Evolutionary conservation across 495 filamentous ascomycete species (phyloP).

Genomic region (Penicillium soppii): DNA sequence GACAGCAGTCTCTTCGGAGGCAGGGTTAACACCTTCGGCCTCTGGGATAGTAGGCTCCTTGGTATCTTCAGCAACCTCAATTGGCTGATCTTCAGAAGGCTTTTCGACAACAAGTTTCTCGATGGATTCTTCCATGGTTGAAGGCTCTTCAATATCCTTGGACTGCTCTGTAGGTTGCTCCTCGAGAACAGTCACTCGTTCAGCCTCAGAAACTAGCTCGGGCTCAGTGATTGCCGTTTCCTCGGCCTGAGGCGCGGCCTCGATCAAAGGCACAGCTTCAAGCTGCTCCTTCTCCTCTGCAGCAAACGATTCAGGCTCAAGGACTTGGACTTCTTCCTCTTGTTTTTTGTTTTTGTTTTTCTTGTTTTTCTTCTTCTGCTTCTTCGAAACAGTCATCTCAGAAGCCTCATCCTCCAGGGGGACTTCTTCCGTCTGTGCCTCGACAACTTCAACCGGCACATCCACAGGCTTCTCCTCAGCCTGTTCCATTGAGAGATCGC

Average conservation of each 20-base stretch:
- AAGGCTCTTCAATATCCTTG: neutral
- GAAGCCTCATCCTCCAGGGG: constrained; percentile 2
- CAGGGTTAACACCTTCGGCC: neutral
- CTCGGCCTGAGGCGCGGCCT: constrained; percentile 1
- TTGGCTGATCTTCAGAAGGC: too few relatives aligned
- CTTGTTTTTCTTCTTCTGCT: constrained; percentile 25
- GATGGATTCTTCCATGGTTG: neutral
- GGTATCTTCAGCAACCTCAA: constrained; percentile 6
- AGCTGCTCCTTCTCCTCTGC: constrained; percentile 4
- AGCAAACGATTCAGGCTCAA: neutral
- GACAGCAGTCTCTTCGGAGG: too few relatives aligned
- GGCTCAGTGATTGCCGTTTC: constrained; percentile 2
- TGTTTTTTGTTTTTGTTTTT: constrained; percentile 21
- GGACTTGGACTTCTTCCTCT: constrained; percentile 5
- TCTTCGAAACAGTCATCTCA: constrained; percentile 10
- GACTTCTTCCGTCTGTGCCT: constrained; percentile 10
- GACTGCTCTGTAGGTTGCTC: neutral
- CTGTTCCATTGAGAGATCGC: constrained; percentile 8
- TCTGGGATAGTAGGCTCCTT: neutral
- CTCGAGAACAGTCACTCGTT: neutral
- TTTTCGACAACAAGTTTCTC: too few relatives aligned
- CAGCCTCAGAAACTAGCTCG: constrained; percentile 1
- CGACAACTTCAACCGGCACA: neutral
- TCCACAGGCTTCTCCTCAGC: constrained; percentile 3
- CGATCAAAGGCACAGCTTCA: neutral